Percentiles rank a stretch among this genome's conserved stretches.
Conservation (phyloP, 306 rosid genomes). For the Parietaria judaica region DNA sequence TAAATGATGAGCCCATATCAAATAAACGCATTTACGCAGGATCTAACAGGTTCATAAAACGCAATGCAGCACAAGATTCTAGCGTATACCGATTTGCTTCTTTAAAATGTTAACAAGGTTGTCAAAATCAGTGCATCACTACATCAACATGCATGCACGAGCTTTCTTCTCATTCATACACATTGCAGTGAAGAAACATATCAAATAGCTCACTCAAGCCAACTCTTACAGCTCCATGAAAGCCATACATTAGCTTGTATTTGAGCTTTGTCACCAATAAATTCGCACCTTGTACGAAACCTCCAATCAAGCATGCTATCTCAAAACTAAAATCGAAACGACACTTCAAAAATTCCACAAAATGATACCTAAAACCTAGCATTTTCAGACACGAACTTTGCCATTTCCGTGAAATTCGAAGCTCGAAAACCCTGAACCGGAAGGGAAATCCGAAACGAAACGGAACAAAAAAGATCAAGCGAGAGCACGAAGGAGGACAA, state of each 20-base stretch:
- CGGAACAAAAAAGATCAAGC: neutral
- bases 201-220: too few species aligned
- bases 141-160: neutral
- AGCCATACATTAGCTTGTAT: too few species aligned
- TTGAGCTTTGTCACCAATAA: too few species aligned
- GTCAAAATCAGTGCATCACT: neutral
- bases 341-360: neutral
- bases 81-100: neutral
- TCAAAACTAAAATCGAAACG: neutral
- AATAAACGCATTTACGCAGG: neutral
- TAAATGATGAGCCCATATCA: neutral
- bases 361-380: neutral
- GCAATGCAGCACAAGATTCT: neutral
- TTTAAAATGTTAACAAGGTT: neutral
- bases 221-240: too few species aligned
- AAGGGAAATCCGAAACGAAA: constrained; percentile 5
- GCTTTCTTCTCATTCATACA: too few species aligned
- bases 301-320: neutral
- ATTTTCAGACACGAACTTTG: neutral
- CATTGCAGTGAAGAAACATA: too few species aligned
- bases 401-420: constrained; percentile 10
- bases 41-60: neutral
- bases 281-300: neutral
- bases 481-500: neutral
- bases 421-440: constrained; percentile 2